Percentiles rank a stretch among this genome's conserved stretches.
Evolutionary conservation across 306 rosid genomes (phyloP).

Genomic region (Purshia tridentata): DNA sequence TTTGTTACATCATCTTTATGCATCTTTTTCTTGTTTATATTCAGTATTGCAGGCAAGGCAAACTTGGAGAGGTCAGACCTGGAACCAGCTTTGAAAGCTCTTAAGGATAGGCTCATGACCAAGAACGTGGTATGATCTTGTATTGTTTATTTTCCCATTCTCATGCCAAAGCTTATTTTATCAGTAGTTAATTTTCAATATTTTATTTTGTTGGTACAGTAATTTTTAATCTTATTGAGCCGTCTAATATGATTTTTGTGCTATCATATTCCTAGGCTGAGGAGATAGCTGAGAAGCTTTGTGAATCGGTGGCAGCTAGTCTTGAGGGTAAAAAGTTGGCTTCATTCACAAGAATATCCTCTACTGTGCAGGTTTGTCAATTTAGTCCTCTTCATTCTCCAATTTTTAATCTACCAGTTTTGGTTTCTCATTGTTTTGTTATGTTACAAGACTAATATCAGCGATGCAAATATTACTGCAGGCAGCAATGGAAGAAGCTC

Average conservation of each 20-base stretch:
- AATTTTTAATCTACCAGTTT: neutral
- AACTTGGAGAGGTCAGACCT: conserved; percentile 93
- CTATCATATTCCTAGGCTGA: conserved; percentile 64
- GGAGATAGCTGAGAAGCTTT: conserved; percentile 97
- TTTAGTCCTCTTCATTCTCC: conserved; percentile 10
- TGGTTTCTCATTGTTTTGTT: neutral
- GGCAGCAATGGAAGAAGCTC: conserved; percentile 99
- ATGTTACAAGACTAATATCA: conserved; percentile 15
- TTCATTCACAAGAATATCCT: conserved; percentile 93
- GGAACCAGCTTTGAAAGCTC: conserved; percentile 94
- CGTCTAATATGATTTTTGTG: conserved; percentile 27
- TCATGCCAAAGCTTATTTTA: conserved; percentile 2
- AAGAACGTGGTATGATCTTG: conserved; percentile 87
- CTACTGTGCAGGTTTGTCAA: conserved; percentile 82
- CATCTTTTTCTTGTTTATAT: conserved; percentile 16
- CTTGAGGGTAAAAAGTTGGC: conserved; percentile 95
- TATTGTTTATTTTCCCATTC: neutral
- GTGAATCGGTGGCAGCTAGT: conserved; percentile 98
- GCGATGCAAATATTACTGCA: conserved; percentile 31
- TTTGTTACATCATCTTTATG: conserved; percentile 12
- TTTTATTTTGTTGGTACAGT: neutral
- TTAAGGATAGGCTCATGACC: conserved; percentile 97
- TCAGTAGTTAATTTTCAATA: neutral
- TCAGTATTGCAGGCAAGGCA: conserved; percentile 95
- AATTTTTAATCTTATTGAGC: neutral